Conservation (phyloP, 192 early-diverging fungal species). For the Coemansia sp. region DNA sequence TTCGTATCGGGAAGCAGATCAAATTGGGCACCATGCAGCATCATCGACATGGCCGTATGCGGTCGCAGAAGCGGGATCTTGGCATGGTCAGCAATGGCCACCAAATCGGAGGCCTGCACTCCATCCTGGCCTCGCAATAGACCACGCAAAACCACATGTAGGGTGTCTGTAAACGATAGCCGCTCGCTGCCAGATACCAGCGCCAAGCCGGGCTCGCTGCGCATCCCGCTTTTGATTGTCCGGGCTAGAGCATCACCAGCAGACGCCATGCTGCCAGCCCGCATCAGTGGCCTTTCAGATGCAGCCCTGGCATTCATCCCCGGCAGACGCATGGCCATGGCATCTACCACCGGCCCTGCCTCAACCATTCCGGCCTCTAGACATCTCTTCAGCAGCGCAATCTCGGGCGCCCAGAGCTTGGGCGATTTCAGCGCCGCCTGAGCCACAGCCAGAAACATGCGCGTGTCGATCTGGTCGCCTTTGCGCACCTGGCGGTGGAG, state of each 20-base stretch:
- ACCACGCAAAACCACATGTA: slow-evolving; percentile 12
- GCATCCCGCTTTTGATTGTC: too few species aligned
- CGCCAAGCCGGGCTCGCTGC: background rate
- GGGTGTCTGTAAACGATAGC: slow-evolving; percentile 14
- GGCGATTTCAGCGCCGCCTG: slow-evolving; percentile 11
- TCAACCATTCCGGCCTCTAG: slow-evolving; percentile 23
- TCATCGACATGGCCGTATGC: too few species aligned
- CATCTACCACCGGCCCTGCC: slow-evolving; percentile 26
- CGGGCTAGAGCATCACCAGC: background rate
- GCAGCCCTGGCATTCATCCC: slow-evolving; percentile 6
- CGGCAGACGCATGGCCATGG: slow-evolving; percentile 33
- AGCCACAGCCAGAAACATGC: background rate
- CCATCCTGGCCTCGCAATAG: slow-evolving; percentile 16
- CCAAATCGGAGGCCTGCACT: slow-evolving; percentile 15
- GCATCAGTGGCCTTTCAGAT: slow-evolving; percentile 23
- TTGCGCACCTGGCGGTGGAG: too few species aligned
- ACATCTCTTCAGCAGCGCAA: slow-evolving; percentile 26
- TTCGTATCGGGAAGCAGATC: too few species aligned
- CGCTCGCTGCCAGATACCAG: slow-evolving; percentile 7
- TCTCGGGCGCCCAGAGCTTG: slow-evolving; percentile 17
- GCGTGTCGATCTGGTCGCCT: background rate
- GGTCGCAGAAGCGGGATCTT: slow-evolving; percentile 3
- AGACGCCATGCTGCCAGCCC: background rate
- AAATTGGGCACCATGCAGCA: too few species aligned
- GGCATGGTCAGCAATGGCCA: slow-evolving; percentile 10